Base-by-base conservation (phyloP, 2,329 filamentous ascomycete genomes). In the Penicillium sp. region DNA sequence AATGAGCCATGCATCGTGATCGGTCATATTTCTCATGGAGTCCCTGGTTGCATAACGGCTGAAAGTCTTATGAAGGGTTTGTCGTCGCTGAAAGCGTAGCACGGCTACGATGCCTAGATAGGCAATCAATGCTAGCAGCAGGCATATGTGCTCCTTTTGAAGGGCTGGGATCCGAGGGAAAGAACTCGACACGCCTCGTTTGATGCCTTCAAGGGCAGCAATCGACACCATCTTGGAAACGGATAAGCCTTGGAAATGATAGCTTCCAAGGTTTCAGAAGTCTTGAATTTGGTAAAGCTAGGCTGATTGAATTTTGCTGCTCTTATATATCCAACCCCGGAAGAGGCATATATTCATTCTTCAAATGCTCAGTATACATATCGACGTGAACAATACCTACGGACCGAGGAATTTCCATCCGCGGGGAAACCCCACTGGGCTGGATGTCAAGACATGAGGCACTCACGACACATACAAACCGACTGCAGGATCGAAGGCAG, bases 1-100 rank as follows among this genome's bases (percentile, higher is more conserved):
- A 31, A 86, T 84, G 13, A 73, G 66, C 60, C 74, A 81, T 0
- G 82, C 82, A 55, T 85, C 77, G 6, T 77, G 67, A 18, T 77
- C 75, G 0, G 80, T 83, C 82, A 84, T 85, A 1, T 67, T 69
- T 2, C 72, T 64, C 57, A 80, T 72, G 4, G 76, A 73, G 21
- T 74, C 70, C 11, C 77, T 67, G 1, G 71, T 77, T 7, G 39
- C 39, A 16, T 70, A 68, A 52, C 79, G 81, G 2, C 72, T 68
- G 56, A 75, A 79, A 47, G 74, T 68, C 27, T 67, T 63, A 38
- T 75, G 67, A 16, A 78, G 69, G 10, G 59, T 60, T 36, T 73
- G 66, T 16, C 75, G 63, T 34, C 68, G 58, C 29, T 57, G 67
- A 50, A 68, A 71, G 32, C 70, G 62, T 6, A 72, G 43, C 6